phyloP scores from a whole-genome alignment of 192 early-diverging fungal genomes.

The Umbelopsis sp. region DNA sequence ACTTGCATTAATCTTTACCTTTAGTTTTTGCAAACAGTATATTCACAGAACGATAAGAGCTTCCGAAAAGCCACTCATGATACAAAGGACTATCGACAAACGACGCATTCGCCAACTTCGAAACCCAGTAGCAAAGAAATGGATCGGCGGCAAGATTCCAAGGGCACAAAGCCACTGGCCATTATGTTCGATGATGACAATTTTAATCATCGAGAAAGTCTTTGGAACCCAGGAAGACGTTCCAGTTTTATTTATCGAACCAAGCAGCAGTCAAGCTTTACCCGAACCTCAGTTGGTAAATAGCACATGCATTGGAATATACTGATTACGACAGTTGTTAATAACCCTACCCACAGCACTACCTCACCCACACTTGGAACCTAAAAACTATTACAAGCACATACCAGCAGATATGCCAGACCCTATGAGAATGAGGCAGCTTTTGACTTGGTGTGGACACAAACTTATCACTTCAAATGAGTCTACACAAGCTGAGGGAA shows the following conservation, averaged over 20 bases:
- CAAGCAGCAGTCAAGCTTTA: background rate
- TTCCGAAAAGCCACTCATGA: too few species aligned
- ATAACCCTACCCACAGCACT: background rate
- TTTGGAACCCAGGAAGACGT: constrained; percentile 12
- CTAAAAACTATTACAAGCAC: constrained; percentile 11
- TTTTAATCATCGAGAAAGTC: background rate
- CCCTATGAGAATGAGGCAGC: constrained; percentile 17
- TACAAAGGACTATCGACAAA: too few species aligned
- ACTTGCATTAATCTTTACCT: background rate
- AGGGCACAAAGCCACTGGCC: background rate
- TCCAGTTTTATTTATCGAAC: constrained; percentile 10
- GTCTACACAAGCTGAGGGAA: background rate
- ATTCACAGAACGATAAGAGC: background rate
- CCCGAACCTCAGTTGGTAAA: constrained; percentile 7
- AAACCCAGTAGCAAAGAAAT: background rate
- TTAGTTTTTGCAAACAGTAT: background rate
- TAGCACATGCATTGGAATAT: background rate
- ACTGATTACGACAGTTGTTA: too few species aligned
- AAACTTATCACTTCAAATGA: background rate
- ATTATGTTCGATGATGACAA: background rate
- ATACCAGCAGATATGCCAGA: constrained; percentile 1
- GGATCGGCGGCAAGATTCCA: background rate
- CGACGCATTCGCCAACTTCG: too few species aligned
- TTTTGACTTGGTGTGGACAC: constrained; percentile 17
- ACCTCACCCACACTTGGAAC: constrained; percentile 13